Base-by-base conservation (phyloP, 805 yeast species). In the Pichia thaimueangensis region DNA sequence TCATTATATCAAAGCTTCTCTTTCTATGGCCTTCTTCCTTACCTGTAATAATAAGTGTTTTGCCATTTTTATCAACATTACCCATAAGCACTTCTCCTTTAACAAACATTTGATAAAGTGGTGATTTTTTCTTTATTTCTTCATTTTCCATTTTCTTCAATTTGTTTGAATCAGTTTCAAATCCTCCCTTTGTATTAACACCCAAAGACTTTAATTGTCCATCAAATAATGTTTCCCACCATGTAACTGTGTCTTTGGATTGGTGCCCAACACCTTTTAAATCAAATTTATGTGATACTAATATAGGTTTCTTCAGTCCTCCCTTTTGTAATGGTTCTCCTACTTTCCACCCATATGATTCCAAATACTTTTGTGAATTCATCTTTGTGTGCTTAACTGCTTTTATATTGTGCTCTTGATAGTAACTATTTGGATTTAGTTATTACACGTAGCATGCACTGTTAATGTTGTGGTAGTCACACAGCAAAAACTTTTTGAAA, bases 161-260 rank as follows among this genome's bases (percentile, higher is more conserved):
- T 69, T 70, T 33, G 65, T 66, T 34, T 66, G 45, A 43, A 21
- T 48, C 50, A 3, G 41, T 31, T 27, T 37, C 30, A 41, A 37
- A 23, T 13, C 43, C 42, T 0, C 17, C 19, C 11, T 34, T 32
- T 7, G 25, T 28, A 3, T 40, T 43, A 6, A 60, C 57, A 45
- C 85, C 87, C 39, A 93, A 60, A 8, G 78, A 74, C 56, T 86
- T 86, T 49, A 91, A 70, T 51, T 88, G 96, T 2, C 96, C 96
- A 62, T 91, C 97, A 65, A 93, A 93, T 35, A 91, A 69, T 49
- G 86, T 73, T 52, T 91, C 98, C 98, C 98, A 91, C 98, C 98
- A 91, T 35, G 86, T 82, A 50, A 86, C 95, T 13, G 80, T 75
- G 51, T 86, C 93, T 39, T 78, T 81, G 36, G 69, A 65, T 21